Conservation (phyloP, 2,329 filamentous ascomycete genomes). For the Myriosclerotinia curreyana region DNA sequence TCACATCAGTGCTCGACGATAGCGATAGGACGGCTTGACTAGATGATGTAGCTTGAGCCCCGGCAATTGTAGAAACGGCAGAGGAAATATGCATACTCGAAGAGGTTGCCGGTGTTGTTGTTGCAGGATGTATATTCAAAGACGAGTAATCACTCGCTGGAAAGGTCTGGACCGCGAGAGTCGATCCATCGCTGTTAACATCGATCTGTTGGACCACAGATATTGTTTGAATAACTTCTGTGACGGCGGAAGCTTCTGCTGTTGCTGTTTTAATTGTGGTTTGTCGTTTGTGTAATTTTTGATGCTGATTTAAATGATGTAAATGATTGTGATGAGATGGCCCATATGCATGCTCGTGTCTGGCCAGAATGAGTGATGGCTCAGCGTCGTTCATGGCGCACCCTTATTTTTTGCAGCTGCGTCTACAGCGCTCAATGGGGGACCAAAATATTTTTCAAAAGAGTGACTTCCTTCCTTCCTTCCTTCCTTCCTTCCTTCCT, state of each 20-base stretch:
- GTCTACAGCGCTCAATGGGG: slow-evolving; percentile 35
- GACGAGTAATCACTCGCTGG: slow-evolving; percentile 18
- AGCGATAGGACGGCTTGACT: slow-evolving; percentile 28
- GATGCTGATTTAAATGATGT: slow-evolving; percentile 31
- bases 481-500: too few species aligned
- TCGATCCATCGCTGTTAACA: slow-evolving; percentile 36
- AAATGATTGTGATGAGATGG: slow-evolving; percentile 35
- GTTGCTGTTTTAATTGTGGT: slow-evolving; percentile 19
- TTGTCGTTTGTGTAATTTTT: slow-evolving; percentile 28
- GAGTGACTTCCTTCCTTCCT: too few species aligned
- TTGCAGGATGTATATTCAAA: slow-evolving; percentile 18
- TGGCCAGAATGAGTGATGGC: slow-evolving; percentile 41
- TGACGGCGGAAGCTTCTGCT: slow-evolving; percentile 27
- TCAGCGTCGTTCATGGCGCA: slow-evolving; percentile 35
- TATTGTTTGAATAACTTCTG: slow-evolving; percentile 35
- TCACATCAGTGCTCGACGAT: slow-evolving; percentile 28
- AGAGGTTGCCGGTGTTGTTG: slow-evolving; percentile 19
- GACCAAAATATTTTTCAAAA: slow-evolving; percentile 19
- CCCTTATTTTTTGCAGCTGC: slow-evolving; percentile 32
- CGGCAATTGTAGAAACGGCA: slow-evolving; percentile 9
- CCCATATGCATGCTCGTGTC: slow-evolving; percentile 32
- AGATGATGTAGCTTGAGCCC: slow-evolving; percentile 21
- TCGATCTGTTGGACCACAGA: slow-evolving; percentile 37
- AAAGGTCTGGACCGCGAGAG: slow-evolving; percentile 30
- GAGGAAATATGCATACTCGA: slow-evolving; percentile 11